These are phyloP conservation scores for Ganoderma lingzhi DNA, from an alignment of 1,284 basidiomycete species.

Conservation along the genomic window DNA sequence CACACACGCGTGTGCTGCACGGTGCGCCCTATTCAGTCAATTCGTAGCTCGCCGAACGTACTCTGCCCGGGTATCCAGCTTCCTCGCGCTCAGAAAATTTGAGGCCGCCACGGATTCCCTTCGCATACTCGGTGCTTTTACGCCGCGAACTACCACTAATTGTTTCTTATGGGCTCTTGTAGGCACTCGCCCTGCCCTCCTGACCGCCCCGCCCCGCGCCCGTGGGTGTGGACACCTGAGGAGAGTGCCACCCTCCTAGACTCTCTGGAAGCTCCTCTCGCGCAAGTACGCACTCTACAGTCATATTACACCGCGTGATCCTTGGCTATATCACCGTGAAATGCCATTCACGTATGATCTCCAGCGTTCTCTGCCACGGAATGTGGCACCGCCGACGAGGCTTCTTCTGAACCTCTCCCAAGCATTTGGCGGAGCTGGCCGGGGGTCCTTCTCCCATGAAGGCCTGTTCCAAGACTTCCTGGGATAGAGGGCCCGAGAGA, in stretches of 20 bases:
- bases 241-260: slow-evolving; percentile 10
- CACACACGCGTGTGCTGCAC: slow-evolving; percentile 1
- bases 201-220: slow-evolving; percentile 6
- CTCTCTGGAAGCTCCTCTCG: slow-evolving; percentile 12
- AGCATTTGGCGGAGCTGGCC: slow-evolving; percentile 9
- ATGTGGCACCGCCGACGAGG: slow-evolving; percentile 8
- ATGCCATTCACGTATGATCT: slow-evolving; percentile 31
- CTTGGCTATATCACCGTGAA: slow-evolving; percentile 20
- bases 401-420: slow-evolving; percentile 16
- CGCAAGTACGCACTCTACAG: slow-evolving; percentile 22
- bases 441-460: slow-evolving; percentile 12
- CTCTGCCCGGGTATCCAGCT: slow-evolving; percentile 10
- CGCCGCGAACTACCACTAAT: slow-evolving; percentile 21
- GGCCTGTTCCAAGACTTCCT: slow-evolving; percentile 13
- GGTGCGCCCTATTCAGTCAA: neutral
- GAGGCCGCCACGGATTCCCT: slow-evolving; percentile 12
- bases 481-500: slow-evolving; percentile 5
- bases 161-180: slow-evolving; percentile 19
- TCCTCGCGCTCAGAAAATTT: slow-evolving; percentile 8
- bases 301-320: slow-evolving; percentile 21
- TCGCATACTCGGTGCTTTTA: slow-evolving; percentile 23
- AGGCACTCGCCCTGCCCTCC: slow-evolving; percentile 13
- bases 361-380: slow-evolving; percentile 27
- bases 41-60: neutral
- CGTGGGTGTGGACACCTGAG: neutral